Evolutionary conservation across 2,329 filamentous ascomycete species (phyloP), one percentile per base, ranked within the genome.

Genomic region (Fusarium caatingaense): DNA sequence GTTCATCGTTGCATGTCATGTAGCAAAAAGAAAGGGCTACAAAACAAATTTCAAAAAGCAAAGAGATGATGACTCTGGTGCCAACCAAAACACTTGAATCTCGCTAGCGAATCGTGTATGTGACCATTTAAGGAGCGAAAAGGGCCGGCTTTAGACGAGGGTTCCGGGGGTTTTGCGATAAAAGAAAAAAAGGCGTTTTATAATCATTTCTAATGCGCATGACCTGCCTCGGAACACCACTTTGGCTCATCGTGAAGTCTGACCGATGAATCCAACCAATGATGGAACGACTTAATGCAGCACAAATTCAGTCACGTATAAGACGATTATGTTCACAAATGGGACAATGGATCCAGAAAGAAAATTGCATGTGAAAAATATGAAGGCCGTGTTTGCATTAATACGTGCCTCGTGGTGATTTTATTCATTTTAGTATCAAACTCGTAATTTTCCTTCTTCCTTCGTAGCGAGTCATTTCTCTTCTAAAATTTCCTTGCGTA

Each of bases 1-100:
- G 85, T 85, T 86, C 83, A 85, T 86, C 79, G 81, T 84, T 87
- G 86, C 86, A 88, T 88, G 83, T 86, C 82, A 85, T 77, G 86
- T 88, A 87, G 86, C 85, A 79, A 76, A 77, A 77, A 51, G 49
- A 76, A 77, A 77, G 79, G 78, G 81, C 81, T 83, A 82, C 80
- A 76, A 80, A 79, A 76, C 76, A 78, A 76, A 76, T 75, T 71
- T 74, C 74, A 75, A 81, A 79, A 80, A 80, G 78, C 76, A 78
- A 80, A 78, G 75, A 77, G 71, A 79, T 73, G 76, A 75, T 75
- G 70, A 70, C 71, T 73, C 71, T 74, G 66, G 73, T 76, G 68
- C 72, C 69, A 61, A 64, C 44, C 65, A 65, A 62, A 62, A 68
- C 51, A 66, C 25, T 53, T 68, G 51, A 59, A 64, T 64, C 63